phyloP scores from a whole-genome alignment of 257 asterid genomes.

The Solanum raphanifolium region DNA sequence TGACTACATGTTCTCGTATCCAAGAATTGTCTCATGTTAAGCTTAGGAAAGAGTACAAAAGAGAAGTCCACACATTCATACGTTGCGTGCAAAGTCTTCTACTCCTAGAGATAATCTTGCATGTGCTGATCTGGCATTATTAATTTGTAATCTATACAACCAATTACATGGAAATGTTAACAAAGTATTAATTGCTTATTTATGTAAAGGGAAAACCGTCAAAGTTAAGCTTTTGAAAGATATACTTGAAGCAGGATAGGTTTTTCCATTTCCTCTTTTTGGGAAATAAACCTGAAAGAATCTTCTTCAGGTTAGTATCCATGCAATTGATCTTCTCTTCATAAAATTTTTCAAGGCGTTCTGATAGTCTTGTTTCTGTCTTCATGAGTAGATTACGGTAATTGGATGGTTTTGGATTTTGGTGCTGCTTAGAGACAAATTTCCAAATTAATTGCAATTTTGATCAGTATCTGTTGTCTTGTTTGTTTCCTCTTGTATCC shows the following conservation, averaged over 20 bases:
- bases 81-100: background rate
- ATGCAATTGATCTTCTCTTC: background rate
- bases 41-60: background rate
- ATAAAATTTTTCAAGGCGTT: background rate
- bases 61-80: background rate
- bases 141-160: background rate
- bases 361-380: background rate
- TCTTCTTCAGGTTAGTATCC: background rate
- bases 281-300: background rate
- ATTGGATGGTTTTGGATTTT: background rate
- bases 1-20: background rate
- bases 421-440: background rate
- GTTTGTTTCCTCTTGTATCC: background rate
- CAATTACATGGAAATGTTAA: background rate
- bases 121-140: background rate
- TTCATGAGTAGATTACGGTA: background rate
- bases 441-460: background rate
- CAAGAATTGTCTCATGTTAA: background rate
- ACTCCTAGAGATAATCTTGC: background rate
- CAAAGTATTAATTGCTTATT: background rate
- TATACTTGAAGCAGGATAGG: background rate
- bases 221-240: background rate
- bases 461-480: background rate
- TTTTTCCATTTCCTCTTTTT: background rate
- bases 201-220: background rate